Percentiles rank a stretch among this genome's conserved stretches.
Conservation (phyloP, 345 rosid species). For the Leavenworthia alabamica region DNA sequence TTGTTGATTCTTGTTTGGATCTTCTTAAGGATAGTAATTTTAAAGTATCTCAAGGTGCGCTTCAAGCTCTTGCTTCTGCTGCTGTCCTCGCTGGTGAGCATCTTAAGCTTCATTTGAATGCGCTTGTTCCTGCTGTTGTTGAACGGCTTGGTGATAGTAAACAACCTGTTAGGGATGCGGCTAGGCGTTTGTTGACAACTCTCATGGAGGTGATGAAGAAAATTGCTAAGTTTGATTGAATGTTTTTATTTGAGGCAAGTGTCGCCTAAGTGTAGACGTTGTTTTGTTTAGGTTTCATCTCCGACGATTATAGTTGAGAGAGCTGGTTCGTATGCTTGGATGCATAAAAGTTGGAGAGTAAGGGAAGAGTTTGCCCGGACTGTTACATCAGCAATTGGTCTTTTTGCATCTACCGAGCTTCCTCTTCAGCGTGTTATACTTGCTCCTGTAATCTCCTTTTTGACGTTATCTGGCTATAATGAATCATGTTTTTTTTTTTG, state of each 20-base stretch:
- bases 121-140: slow-evolving; percentile 86
- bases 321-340: slow-evolving; percentile 96
- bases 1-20: slow-evolving; percentile 93
- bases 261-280: background rate
- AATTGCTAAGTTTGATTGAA: background rate
- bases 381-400: slow-evolving; percentile 84
- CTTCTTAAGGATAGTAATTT: slow-evolving; percentile 94
- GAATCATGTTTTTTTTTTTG: too few species aligned
- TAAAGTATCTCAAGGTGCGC: slow-evolving; percentile 86
- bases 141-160: slow-evolving; percentile 87
- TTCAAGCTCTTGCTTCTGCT: slow-evolving; percentile 94
- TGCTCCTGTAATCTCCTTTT: slow-evolving; percentile 52
- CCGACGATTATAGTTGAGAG: slow-evolving; percentile 96
- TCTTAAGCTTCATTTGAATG: slow-evolving; percentile 86
- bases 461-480: background rate
- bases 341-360: slow-evolving; percentile 94
- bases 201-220: slow-evolving; percentile 97
- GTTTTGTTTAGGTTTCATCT: slow-evolving; percentile 69
- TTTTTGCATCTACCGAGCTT: slow-evolving; percentile 89
- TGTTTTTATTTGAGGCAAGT: background rate
- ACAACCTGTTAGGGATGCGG: slow-evolving; percentile 96
- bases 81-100: slow-evolving; percentile 95
- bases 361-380: slow-evolving; percentile 95
- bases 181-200: slow-evolving; percentile 83
- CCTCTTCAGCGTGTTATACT: slow-evolving; percentile 96